Conservation (phyloP, 2,329 filamentous ascomycete genomes). For the Cadophora sp. region DNA sequence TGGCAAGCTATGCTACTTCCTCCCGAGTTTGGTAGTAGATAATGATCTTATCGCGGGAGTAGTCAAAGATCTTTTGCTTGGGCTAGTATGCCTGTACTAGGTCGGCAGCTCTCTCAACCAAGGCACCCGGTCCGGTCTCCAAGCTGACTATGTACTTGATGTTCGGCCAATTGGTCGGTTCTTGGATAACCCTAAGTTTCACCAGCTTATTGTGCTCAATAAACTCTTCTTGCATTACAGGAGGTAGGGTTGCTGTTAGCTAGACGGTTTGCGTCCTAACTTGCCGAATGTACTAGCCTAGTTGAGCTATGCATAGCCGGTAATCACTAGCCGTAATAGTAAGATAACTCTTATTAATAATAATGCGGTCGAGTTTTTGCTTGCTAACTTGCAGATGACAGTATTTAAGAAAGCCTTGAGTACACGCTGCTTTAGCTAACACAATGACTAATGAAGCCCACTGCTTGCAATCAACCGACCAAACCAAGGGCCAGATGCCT, state of each 20-base stretch:
- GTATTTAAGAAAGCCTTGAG: conserved; percentile 26
- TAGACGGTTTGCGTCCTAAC: conserved; percentile 29
- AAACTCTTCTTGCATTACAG: conserved; percentile 29
- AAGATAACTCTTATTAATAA: conserved; percentile 27
- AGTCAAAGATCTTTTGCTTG: conserved; percentile 19
- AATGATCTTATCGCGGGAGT: conserved; percentile 30
- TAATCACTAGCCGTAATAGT: conserved; percentile 31
- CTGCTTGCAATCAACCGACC: conserved; percentile 10
- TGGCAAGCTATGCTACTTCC: conserved; percentile 19
- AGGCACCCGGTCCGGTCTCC: conserved; percentile 1
- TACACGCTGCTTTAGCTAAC: conserved; percentile 26
- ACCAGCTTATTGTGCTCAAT: conserved; percentile 32
- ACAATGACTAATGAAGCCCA: conserved; percentile 26
- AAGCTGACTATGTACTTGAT: conserved; percentile 28
- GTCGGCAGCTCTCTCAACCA: conserved; percentile 23
- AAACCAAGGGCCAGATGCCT: conserved; percentile 23
- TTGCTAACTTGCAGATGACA: conserved; percentile 5
- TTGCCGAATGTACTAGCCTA: conserved; percentile 27
- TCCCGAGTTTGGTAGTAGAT: conserved; percentile 28
- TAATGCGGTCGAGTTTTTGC: conserved; percentile 24
- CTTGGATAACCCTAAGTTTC: conserved; percentile 25
- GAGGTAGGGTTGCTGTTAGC: conserved; percentile 26
- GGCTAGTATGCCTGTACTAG: conserved; percentile 23
- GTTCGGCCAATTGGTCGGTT: conserved; percentile 30
- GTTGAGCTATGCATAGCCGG: conserved; percentile 23